A percentile compares a stretch with the other conserved stretches of the same genome.
phyloP scores from a whole-genome alignment of 768 basidiomycete genomes.

The Macrolepiota fuliginosa region DNA sequence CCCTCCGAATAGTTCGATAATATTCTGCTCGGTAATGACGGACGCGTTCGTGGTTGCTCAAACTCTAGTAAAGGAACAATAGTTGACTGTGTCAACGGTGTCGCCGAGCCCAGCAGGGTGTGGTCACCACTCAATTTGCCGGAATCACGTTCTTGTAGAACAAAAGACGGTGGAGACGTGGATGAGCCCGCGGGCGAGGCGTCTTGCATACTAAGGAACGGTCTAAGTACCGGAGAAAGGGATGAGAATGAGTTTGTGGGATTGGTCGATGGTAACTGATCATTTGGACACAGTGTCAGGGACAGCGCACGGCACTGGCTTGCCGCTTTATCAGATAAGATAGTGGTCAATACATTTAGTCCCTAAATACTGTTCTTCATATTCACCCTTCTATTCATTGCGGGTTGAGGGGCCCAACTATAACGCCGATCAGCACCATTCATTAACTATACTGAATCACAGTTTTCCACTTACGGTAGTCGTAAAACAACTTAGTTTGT shows the following conservation, averaged over 20 bases:
- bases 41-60: conserved; percentile 8
- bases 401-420: conserved; percentile 11
- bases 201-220: conserved; percentile 1
- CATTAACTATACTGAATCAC: too few species aligned
- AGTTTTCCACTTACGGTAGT: conserved; percentile 53
- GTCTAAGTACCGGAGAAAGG: neutral
- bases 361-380: neutral
- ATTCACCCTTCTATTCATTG: neutral
- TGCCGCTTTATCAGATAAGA: conserved; percentile 4
- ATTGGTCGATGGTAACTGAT: neutral
- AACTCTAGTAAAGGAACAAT: neutral
- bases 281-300: neutral
- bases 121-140: neutral
- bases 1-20: conserved; percentile 16
- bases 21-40: conserved; percentile 15
- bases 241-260: neutral
- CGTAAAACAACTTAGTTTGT: conserved; percentile 57
- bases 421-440: neutral
- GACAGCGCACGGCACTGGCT: neutral
- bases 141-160: conserved; percentile 7
- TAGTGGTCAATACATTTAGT: neutral
- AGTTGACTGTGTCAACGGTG: conserved; percentile 18
- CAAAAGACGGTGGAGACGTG: conserved; percentile 3
- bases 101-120: conserved; percentile 12
- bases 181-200: conserved; percentile 3